Base-by-base conservation (phyloP, 1,284 basidiomycete genomes). In the Paramarasmius palmivorus region DNA sequence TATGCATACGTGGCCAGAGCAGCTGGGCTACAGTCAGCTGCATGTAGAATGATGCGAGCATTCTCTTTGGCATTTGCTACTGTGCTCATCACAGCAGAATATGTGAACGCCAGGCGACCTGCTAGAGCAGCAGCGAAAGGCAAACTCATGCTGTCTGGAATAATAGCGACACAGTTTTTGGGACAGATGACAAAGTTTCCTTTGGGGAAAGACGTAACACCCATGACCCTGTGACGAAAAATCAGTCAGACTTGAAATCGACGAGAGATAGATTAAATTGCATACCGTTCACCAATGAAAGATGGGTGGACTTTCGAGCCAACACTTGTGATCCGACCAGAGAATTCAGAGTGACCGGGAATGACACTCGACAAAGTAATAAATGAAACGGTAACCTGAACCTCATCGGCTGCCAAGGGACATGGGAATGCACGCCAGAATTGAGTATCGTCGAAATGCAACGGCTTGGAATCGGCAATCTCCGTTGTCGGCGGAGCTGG, bases 401-500 rank as follows among this genome's bases (percentile, higher is more conserved):
- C 59, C 17, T 61, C 59, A 7, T 55, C 34, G 3, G 49, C 38
- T 17, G 48, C 46, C n/a, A 61, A 37, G 17, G 47, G 41, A n/a
- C 39, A 29, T 10, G 58, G 56, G 52, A 44, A 59, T 15, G 45
- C 53, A 10, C 56, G 56, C 50, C 56, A 61, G 14, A 59, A 50
- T 4, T 38, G 10, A 23, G 49, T 34, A 6, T 54, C 49, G 22
- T 54, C 32, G 44, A 58, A 57, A 9, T 47, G 44, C 26, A 58
- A 22, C 15, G 56, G 23, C 44, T 46, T 26, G 4, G 23, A 23
- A 19, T 29, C 25, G 23, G 44, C 44, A 17, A 46, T 17, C 44
- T 46, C 44, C 25, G 44, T 46, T 26, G 25, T 29, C 25, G 25
- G 44, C 10, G 23, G 25, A 19, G 23, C 9, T 4, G 44, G 23